Base-by-base conservation (phyloP, 257 asterid species). In the Agastache rugosa region DNA sequence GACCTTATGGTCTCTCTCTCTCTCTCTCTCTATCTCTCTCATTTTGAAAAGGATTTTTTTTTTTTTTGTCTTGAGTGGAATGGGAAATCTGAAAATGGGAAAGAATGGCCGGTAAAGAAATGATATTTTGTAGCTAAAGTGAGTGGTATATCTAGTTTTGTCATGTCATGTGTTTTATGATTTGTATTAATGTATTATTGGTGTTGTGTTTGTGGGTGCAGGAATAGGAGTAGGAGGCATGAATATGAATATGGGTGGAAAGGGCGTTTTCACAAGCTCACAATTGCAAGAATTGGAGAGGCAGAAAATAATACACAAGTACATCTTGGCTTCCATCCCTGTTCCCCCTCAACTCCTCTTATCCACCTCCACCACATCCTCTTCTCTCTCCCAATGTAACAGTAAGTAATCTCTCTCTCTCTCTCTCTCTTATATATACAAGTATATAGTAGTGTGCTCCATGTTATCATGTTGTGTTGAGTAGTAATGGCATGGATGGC, bases 201-300 rank as follows among this genome's bases (percentile, higher is more conserved):
- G 5, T 9, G 8, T 39, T 42, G 8, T 20, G 5, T 29, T 31
- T 11, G 25, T 56, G 63, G 17, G 37, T 31, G 37, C 37, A 31
- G 37, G 37, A 4, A 1, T 16, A 16, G 41, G 20, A 19, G 1
- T 0, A 53, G 81, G 74, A 44, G 84, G 63, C 29, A n/a, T 35
- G 63, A 56, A 22, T 11, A 56, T 56, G 62, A 53, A 50, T 10
- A 39, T 39, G 44, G 87, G 79, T 73, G 87, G 81, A 73, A 83
- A 83, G 68, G 72, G 63, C 16, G 71, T 79, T 65, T 91, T 89
- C 80, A 88, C 93, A 25, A 86, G 81, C 11, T 63, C 88, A 34
- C 97, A 91, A 77, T 51, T 84, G 84, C 84, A 87, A 75, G 97
- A 91, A 74, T 54, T 91, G 44, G 90, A 89, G 85, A 87, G 89